Percentiles rank a stretch among this genome's conserved stretches.
These are phyloP conservation scores for Helichrysum umbraculigerum DNA, from an alignment of 129 eudicot species.

Conservation along the genomic window DNA sequence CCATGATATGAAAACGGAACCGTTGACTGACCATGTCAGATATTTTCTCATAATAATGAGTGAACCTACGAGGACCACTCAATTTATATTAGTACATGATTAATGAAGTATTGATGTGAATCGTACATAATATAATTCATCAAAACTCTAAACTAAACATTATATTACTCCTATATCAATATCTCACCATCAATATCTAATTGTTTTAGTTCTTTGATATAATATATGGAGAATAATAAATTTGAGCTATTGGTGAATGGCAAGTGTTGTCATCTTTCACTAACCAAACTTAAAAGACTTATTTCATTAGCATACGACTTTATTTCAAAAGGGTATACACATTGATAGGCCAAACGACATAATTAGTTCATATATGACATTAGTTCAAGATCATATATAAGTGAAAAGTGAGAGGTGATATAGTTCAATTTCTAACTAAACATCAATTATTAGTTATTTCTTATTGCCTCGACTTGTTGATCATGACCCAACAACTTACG, in stretches of 20 bases:
- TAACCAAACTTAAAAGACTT: neutral
- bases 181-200: too few species aligned
- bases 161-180: too few species aligned
- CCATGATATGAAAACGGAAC: too few species aligned
- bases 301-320: neutral
- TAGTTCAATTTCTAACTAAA: neutral
- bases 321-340: neutral
- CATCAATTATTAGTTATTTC: neutral
- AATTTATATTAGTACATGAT: too few species aligned
- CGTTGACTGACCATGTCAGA: too few species aligned
- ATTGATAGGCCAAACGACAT: neutral
- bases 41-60: too few species aligned
- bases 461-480: neutral
- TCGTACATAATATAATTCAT: too few species aligned
- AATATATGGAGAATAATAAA: too few species aligned
- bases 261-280: neutral
- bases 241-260: neutral
- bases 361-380: neutral
- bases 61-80: too few species aligned
- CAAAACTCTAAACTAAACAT: too few species aligned
- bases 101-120: too few species aligned
- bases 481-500: constrained; percentile 10
- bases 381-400: constrained; percentile 4
- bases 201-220: too few species aligned
- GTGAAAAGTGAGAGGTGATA: neutral